Evolutionary conservation across 768 basidiomycete genomes (phyloP).

Genomic region (Lactifluus volemus): DNA sequence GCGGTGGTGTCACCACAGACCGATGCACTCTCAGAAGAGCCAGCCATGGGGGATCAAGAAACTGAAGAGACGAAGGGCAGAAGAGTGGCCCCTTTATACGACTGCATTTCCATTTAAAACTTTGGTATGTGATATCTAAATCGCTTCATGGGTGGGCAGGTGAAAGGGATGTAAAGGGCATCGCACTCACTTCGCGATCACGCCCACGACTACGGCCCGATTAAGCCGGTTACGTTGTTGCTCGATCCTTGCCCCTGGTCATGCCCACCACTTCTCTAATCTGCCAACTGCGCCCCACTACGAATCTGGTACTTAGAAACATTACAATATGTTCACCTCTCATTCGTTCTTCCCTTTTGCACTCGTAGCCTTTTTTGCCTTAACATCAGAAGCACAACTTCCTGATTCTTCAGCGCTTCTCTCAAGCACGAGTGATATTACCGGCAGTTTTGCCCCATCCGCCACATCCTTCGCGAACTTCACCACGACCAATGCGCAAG

Average conservation of each 20-base stretch:
- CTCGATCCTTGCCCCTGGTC: too few relatives aligned
- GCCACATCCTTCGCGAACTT: slow-evolving; percentile 1
- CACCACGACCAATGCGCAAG: slow-evolving; percentile 15
- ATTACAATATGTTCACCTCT: too few relatives aligned
- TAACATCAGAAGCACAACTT: not conserved
- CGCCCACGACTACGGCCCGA: too few relatives aligned
- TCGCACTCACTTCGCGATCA: not conserved
- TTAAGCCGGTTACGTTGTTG: not conserved
- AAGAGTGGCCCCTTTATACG: not conserved
- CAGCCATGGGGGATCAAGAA: not conserved
- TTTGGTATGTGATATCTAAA: not conserved
- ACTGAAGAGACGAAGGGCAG: not conserved
- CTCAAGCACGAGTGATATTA: not conserved
- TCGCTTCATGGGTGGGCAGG: not conserved
- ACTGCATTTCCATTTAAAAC: not conserved
- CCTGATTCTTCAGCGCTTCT: not conserved
- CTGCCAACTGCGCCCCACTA: too few relatives aligned
- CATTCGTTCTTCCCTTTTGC: not conserved
- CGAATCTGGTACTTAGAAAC: too few relatives aligned
- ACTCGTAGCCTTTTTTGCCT: not conserved
- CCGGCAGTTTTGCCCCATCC: not conserved
- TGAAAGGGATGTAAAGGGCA: not conserved
- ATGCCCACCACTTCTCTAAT: too few relatives aligned
- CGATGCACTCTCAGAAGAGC: not conserved
- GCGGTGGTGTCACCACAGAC: not conserved